Conservation (phyloP, 768 basidiomycete genomes). For the Daedalea quercina region DNA sequence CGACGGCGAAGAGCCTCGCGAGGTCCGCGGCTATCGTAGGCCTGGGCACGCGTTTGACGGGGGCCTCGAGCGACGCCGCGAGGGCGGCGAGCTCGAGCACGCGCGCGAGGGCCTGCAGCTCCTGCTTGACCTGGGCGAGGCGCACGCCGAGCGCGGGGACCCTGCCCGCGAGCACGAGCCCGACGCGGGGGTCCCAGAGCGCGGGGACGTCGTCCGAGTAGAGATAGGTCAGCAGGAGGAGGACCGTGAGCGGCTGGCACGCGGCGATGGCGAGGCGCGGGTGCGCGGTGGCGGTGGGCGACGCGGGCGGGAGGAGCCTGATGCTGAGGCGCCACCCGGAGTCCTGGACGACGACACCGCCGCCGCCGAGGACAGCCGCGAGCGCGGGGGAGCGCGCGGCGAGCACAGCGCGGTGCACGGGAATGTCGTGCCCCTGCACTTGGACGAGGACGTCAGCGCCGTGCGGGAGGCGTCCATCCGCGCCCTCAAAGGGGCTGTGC, state of each 20-base stretch:
- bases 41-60: constrained; percentile 47
- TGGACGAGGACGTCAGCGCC: constrained; percentile 63
- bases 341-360: constrained; percentile 22
- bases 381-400: constrained; percentile 50
- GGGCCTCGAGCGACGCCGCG: constrained; percentile 45
- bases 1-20: constrained; percentile 37
- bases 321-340: constrained; percentile 27
- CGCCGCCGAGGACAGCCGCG: constrained; percentile 33
- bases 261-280: constrained; percentile 38
- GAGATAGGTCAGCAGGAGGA: constrained; percentile 79
- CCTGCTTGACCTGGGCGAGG: constrained; percentile 45
- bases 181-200: constrained; percentile 76
- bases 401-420: constrained; percentile 63
- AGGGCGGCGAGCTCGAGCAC: constrained; percentile 55
- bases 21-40: constrained; percentile 48
- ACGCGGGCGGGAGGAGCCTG: constrained; percentile 8
- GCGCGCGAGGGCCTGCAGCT: constrained; percentile 54
- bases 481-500: neutral
- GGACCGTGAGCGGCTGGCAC: constrained; percentile 56
- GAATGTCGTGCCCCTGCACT: constrained; percentile 39
- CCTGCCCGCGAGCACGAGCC: constrained; percentile 31
- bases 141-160: constrained; percentile 36
- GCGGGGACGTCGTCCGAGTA: constrained; percentile 82
- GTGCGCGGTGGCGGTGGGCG: constrained; percentile 4
- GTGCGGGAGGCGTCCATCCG: constrained; percentile 22